These are phyloP conservation scores for Dittrichia graveolens DNA, from an alignment of 129 eudicot species.

Conservation along the genomic window DNA sequence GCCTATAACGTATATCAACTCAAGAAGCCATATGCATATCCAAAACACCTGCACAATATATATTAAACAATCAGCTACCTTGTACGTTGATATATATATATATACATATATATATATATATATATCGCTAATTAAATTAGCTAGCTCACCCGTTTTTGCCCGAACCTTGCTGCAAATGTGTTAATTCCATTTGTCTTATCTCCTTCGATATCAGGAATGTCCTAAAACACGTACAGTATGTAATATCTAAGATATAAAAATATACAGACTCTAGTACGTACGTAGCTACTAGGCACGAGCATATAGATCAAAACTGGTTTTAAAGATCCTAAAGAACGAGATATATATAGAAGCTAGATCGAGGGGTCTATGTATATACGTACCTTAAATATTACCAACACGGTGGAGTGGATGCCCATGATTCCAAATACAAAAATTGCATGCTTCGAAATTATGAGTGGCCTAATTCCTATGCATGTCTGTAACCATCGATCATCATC, in stretches of 20 bases:
- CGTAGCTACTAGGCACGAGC: background rate
- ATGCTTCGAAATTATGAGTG: conserved; percentile 30
- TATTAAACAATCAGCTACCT: background rate
- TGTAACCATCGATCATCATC: conserved; percentile 1
- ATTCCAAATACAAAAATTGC: conserved; percentile 33
- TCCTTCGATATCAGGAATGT: conserved; percentile 34
- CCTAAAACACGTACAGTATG: background rate
- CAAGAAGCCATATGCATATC: conserved; percentile 29
- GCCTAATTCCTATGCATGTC: background rate
- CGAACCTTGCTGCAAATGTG: background rate
- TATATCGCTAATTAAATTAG: no score
- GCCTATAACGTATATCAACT: conserved; percentile 22
- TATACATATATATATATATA: no score
- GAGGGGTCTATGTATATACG: background rate
- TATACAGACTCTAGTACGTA: background rate
- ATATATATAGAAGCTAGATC: no score
- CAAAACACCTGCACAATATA: conserved; percentile 25
- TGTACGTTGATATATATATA: no score
- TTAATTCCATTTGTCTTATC: conserved; percentile 22
- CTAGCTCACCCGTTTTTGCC: conserved; percentile 6
- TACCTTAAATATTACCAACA: conserved; percentile 36
- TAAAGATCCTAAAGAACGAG: no score
- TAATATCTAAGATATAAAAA: background rate
- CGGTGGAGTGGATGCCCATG: conserved; percentile 29
- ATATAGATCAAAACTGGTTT: no score